Conservation (phyloP, 2,329 filamentous ascomycete species). For the Simplicillium sp. region DNA sequence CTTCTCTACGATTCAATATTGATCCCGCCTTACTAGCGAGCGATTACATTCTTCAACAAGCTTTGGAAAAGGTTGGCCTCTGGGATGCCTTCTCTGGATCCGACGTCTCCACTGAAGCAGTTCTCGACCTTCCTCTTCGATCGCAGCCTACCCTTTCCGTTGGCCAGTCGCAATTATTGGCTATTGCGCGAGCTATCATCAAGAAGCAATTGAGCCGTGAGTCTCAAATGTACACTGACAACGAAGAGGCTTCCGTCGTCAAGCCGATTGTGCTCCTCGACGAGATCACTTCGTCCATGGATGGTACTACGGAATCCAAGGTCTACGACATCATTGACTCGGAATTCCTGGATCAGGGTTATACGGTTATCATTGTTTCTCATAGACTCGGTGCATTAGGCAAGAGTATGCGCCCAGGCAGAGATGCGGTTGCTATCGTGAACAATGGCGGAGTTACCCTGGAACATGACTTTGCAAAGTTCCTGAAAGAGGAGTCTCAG, state of each 20-base stretch:
- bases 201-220: conserved; percentile 10
- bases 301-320: conserved; percentile 19
- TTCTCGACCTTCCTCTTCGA: conserved; percentile 16
- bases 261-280: conserved; percentile 23
- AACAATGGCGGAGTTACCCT: neutral
- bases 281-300: conserved; percentile 21
- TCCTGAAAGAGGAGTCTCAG: too few relatives aligned
- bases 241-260: conserved; percentile 1
- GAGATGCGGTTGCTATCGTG: conserved; percentile 17
- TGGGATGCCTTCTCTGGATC: conserved; percentile 4
- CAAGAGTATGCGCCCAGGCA: conserved; percentile 12
- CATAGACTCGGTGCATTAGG: conserved; percentile 19
- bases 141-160: conserved; percentile 17
- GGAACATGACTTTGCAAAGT: neutral
- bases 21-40: conserved; percentile 8
- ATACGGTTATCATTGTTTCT: conserved; percentile 24
- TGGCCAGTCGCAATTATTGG: conserved; percentile 22
- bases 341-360: conserved; percentile 16
- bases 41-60: conserved; percentile 3
- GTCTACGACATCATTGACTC: conserved; percentile 19
- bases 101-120: neutral
- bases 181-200: conserved; percentile 19
- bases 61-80: conserved; percentile 6
- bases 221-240: neutral
- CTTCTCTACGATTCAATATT: conserved; percentile 11